Base-by-base conservation (phyloP, 1,284 basidiomycete species). In the Fomes fomentarius region DNA sequence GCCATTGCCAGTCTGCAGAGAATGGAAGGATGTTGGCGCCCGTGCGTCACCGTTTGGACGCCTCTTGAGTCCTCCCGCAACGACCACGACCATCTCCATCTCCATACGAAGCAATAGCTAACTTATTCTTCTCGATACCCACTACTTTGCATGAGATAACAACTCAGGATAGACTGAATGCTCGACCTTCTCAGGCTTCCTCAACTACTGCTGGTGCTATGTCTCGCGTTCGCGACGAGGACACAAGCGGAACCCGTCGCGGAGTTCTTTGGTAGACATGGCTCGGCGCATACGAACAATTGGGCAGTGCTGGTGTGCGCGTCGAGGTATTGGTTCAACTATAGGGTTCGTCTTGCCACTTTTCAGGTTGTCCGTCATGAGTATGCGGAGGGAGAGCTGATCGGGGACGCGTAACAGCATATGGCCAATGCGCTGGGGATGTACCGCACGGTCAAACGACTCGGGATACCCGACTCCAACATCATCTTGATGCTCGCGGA, bases 401-500 rank as follows among this genome's bases (percentile, higher is more conserved):
- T 14, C 21, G 44, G n/a, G 22, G 19, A n/a, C 25, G 35, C 33
- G 19, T 21, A n/a, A 26, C 57, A 97, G 91, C 96, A 99, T 71
- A 98, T 98, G 90, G 89, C 96, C 14, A 99, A 99, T 74, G 92
- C 96, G 0, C 82, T 99, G 11, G 96, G 95, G 66, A 98, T 99
- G 95, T 99, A 99, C 69, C 92, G 97, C 49, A 98, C 96, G 1
- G 94, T 99, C 48, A 99, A 99, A 71, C 88, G 96, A 2, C 85
- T 99, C 7, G 97, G 96, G 5, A 97, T 99, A 48, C 96, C 96
- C 3, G 96, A 99, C 74, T 94, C 91, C 14, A 95, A 99, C 68
- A 98, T 99, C 69, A 97, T 99, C 70, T 85, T 99, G 46, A 99
- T 99, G 97, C 82, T 99, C 38, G 94, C 96, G 3, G 96, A 99